Percentiles rank a stretch among this genome's conserved stretches.
Conservation (phyloP, 2,329 filamentous ascomycete genomes). For the Hirsutella minnesotensis region DNA sequence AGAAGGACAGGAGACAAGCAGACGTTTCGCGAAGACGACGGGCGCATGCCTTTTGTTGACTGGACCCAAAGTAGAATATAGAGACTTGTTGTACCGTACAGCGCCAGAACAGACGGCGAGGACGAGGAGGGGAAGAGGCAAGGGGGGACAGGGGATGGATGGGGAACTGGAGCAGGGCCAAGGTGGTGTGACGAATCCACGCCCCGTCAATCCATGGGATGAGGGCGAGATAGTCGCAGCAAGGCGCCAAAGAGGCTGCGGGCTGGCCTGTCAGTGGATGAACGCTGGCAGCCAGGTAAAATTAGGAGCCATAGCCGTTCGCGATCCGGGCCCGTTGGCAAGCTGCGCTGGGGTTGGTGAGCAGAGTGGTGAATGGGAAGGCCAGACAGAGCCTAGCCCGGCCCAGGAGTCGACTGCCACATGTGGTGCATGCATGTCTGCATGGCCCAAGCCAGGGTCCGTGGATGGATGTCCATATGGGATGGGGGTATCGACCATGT, state of each 20-base stretch:
- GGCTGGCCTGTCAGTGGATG: conserved; percentile 31
- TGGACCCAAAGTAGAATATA: neutral
- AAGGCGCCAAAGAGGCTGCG: conserved; percentile 29
- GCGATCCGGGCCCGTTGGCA: no score
- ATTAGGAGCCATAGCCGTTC: conserved; percentile 16
- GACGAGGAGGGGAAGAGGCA: neutral
- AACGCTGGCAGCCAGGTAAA: conserved; percentile 26
- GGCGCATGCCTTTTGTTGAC: no score
- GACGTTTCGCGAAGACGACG: no score
- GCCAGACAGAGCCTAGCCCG: neutral
- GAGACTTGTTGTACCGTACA: neutral
- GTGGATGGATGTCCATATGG: neutral
- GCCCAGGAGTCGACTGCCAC: conserved; percentile 1
- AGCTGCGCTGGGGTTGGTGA: conserved; percentile 8
- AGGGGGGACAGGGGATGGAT: neutral
- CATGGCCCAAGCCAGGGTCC: conserved; percentile 2
- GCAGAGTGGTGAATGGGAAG: conserved; percentile 9
- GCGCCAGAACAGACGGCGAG: neutral
- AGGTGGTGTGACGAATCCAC: conserved; percentile 23
- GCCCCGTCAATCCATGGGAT: conserved; percentile 5
- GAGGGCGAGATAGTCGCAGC: conserved; percentile 23
- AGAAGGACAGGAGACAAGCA: neutral
- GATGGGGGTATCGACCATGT: neutral
- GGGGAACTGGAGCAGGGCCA: neutral
- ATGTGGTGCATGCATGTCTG: neutral